These are phyloP conservation scores for Ogataea neopini DNA, from an alignment of 805 yeast species.

Conservation along the genomic window DNA sequence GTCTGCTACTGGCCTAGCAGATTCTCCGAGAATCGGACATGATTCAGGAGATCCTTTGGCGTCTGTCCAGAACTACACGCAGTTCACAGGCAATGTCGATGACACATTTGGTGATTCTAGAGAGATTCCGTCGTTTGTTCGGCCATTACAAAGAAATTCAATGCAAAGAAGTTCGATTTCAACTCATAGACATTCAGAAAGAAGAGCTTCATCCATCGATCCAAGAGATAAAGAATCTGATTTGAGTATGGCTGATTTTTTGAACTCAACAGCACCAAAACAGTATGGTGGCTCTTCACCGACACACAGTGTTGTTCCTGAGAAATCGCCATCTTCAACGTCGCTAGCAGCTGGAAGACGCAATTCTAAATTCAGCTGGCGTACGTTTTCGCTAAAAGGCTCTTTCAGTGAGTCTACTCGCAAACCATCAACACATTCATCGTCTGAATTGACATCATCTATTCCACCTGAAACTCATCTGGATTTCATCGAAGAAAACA, in stretches of 20 bases:
- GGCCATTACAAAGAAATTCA: constrained; percentile 2
- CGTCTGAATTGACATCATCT: constrained; percentile 5
- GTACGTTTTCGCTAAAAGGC: constrained; percentile 25
- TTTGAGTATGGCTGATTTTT: constrained; percentile 20
- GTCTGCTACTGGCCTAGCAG: neutral
- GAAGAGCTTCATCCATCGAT: constrained; percentile 14
- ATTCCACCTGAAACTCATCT: constrained; percentile 8
- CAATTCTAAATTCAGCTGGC: constrained; percentile 30
- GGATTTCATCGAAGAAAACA: constrained; percentile 13
- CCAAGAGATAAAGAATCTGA: constrained; percentile 15
- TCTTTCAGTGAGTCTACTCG: constrained; percentile 23
- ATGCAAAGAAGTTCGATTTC: neutral
- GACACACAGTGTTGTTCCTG: neutral
- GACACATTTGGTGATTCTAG: neutral
- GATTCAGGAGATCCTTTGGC: neutral
- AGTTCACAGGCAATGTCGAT: neutral
- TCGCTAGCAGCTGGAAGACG: constrained; percentile 17
- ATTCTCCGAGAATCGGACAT: no score
- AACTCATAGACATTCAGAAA: neutral
- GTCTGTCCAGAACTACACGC: neutral
- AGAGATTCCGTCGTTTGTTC: constrained; percentile 10
- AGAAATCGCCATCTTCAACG: constrained; percentile 3
- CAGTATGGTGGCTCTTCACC: neutral
- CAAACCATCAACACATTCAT: constrained; percentile 13
- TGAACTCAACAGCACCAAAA: constrained; percentile 12